Conservation (phyloP, 2,329 filamentous ascomycete species). For the Talaromyces sp. region DNA sequence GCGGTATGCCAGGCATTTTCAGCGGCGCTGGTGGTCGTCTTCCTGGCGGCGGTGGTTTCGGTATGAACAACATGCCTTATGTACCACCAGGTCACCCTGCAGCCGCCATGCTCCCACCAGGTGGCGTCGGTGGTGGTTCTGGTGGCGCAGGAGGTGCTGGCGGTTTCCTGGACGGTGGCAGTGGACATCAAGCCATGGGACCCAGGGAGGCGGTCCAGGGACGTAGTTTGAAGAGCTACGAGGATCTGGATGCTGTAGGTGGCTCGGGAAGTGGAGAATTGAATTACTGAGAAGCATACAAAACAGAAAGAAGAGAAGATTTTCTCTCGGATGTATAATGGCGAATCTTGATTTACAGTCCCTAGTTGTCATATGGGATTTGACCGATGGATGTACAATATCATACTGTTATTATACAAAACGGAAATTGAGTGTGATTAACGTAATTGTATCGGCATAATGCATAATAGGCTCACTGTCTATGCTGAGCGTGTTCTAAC, state of each 20-base stretch:
- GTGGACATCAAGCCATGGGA: slow-evolving; percentile 69
- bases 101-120: slow-evolving; percentile 20
- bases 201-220: slow-evolving; percentile 90
- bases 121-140: not conserved
- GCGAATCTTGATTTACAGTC: not conserved
- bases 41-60: slow-evolving; percentile 26
- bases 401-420: not conserved
- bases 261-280: slow-evolving; percentile 74
- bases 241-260: slow-evolving; percentile 86
- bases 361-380: not conserved
- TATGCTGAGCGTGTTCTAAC: not conserved
- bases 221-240: slow-evolving; percentile 91
- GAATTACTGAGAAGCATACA: slow-evolving; percentile 66
- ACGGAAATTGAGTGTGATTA: not conserved
- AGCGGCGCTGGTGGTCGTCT: slow-evolving; percentile 30
- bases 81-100: slow-evolving; percentile 41
- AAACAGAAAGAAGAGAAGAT: not conserved
- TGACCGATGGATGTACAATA: not conserved
- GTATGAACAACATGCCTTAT: slow-evolving; percentile 23
- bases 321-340: not conserved
- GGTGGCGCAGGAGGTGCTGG: slow-evolving; percentile 26
- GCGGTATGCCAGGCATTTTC: slow-evolving; percentile 37
- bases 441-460: not conserved
- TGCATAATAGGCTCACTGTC: not conserved
- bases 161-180: slow-evolving; percentile 49